Base-by-base conservation (phyloP, 176 grass and related monocot species). In the Otatea glauca region DNA sequence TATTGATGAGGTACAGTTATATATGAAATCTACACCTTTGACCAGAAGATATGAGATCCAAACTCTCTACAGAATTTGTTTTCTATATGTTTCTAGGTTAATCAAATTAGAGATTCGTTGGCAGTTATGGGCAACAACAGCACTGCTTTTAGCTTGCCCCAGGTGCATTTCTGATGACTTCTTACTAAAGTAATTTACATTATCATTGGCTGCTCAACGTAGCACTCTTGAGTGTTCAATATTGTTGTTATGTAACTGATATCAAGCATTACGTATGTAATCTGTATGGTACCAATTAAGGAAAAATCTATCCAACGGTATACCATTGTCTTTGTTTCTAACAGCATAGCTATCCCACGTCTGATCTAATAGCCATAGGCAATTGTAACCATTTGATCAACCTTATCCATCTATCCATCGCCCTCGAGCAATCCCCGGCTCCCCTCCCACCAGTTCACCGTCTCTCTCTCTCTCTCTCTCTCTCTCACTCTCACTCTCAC, bases 121-220 rank as follows among this genome's bases (percentile, higher is more conserved):
- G 96, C 91, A 62, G 55, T 96, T 89, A 96, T 99, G 96, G 96
- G 93, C 39, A 70, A 96, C 74, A 92, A 96, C 65, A 96, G 91
- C 83, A 99, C 96, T 29, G 96, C 96, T 44, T 99, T 96, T 87
- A 99, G 96, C 84, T 92, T 99, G 71, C 96, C 96, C 2, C 96
- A 99, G 89, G 96, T 98, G 51, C 70, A 80, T 41, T 70, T 75
- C 65, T 70, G 17, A 43, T 76, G 4, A 53, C 27, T 74, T 83
- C 24, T 32, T 9, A 7, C 6, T 3, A 14, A 68, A 5, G 51
- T 17, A 18, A 66, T 85, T 60, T 86, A 73, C 13, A 34, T 25
- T 64, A 15, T 63, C n/a, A 1, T 55, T 74, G 59, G 39, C 3
- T 29, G 65, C 66, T 72, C 21, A 12, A 5, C 12, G 6, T 42